These are phyloP conservation scores for Candida glaebosa DNA, from an alignment of 805 yeast genomes.

Conservation along the genomic window DNA sequence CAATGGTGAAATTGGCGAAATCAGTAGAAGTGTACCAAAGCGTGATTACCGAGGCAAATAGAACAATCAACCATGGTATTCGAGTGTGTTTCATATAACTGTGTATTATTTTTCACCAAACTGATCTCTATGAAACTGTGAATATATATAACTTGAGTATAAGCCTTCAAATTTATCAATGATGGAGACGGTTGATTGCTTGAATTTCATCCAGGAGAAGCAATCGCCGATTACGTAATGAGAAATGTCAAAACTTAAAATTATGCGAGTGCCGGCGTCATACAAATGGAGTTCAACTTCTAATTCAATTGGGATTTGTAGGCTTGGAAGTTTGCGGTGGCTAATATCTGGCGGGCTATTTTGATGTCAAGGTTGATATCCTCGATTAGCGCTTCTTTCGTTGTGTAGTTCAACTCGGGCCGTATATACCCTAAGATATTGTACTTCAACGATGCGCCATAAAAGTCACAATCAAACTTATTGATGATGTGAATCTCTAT, in stretches of 20 bases:
- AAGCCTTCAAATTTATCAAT: not conserved
- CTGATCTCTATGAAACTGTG: not conserved
- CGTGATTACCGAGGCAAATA: not conserved
- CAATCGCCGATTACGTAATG: not conserved
- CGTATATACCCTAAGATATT: constrained; percentile 83
- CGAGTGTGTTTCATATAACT: not conserved
- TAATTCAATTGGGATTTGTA: constrained; percentile 7
- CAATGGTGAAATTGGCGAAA: not conserved
- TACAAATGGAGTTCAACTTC: too few relatives aligned
- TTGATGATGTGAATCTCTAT: constrained; percentile 88
- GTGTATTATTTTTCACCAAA: not conserved
- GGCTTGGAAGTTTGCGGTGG: constrained; percentile 13
- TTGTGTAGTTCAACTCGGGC: constrained; percentile 83
- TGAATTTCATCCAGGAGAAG: not conserved
- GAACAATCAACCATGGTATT: constrained; percentile 1
- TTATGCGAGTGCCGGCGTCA: too few relatives aligned
- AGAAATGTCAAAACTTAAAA: not conserved
- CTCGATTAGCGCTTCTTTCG: constrained; percentile 76
- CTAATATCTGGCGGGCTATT: constrained; percentile 54
- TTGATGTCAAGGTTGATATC: constrained; percentile 81
- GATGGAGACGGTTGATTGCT: not conserved
- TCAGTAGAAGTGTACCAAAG: not conserved
- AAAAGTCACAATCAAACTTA: constrained; percentile 62
- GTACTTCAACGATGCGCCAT: constrained; percentile 74
- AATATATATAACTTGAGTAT: not conserved